Conservation (phyloP, 139 green algal genomes). For the Protoeuglena noctilucae region DNA sequence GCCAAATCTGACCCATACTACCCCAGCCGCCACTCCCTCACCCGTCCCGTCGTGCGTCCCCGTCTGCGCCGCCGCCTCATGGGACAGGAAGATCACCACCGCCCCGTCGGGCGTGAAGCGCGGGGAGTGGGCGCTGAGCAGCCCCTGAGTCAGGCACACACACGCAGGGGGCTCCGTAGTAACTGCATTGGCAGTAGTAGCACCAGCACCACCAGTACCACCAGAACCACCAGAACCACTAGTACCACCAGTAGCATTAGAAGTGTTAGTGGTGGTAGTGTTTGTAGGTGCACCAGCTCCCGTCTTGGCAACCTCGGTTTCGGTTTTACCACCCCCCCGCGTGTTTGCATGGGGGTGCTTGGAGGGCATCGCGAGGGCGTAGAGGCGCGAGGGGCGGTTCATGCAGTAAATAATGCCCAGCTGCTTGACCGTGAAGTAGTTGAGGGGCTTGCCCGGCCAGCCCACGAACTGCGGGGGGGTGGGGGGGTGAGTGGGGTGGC, state of each 20-base stretch:
- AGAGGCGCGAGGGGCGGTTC: slow-evolving; percentile 57
- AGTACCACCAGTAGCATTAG: too few relatives aligned
- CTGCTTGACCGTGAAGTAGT: slow-evolving; percentile 30
- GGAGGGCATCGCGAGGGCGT: slow-evolving; percentile 19
- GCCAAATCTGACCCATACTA: too few relatives aligned
- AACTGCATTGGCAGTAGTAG: too few relatives aligned
- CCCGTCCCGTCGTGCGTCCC: slow-evolving; percentile 57
- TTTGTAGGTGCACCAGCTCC: too few relatives aligned
- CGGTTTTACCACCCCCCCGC: too few relatives aligned
- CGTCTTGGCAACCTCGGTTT: too few relatives aligned
- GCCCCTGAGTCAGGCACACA: slow-evolving; percentile 5
- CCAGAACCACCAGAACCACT: too few relatives aligned
- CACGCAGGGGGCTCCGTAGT: slow-evolving; percentile 18
- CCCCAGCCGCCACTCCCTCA: too few relatives aligned
- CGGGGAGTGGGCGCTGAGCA: slow-evolving; percentile 30
- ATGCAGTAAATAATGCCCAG: slow-evolving; percentile 80
- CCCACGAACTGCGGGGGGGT: too few relatives aligned
- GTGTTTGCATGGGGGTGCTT: background rate
- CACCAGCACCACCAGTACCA: too few relatives aligned
- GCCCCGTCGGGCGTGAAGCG: slow-evolving; percentile 43
- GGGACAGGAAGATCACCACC: slow-evolving; percentile 54
- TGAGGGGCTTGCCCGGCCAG: slow-evolving; percentile 44
- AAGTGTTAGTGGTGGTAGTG: too few relatives aligned
- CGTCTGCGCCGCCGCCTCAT: slow-evolving; percentile 34
- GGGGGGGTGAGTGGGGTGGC: too few relatives aligned